Base-by-base conservation (phyloP, 257 asterid genomes). In the Ocimum tenuiflorum region DNA sequence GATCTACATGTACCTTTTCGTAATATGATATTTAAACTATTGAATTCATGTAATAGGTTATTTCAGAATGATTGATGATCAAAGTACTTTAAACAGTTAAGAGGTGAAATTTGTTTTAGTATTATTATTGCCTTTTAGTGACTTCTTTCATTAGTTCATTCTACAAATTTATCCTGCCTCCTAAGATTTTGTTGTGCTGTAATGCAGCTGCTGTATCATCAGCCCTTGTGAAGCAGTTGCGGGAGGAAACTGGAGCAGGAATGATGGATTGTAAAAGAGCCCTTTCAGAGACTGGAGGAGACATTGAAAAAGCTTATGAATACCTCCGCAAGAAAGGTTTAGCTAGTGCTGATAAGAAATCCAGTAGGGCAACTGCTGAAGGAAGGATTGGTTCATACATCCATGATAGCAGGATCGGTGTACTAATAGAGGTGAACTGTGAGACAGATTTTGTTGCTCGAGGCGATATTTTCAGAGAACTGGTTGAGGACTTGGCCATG, bases 191-290 rank as follows among this genome's bases (percentile, higher is more conserved):
- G 11, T 63, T 33, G 7, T 60, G 18, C 60, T 9, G 60, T 58
- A 56, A 60, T 76, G 72, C 85, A 81, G 94, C 91, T 76, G 56
- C 80, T 63, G 80, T 94, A 82, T 83, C 97, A 50, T 91, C 97
- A 41, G 91, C 84, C 50, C 91, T 88, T 36, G 99, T 94, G 79
- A 94, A 94, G 85, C 92, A 90, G 79, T 62, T 90, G 73, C 96
- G 96, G 19, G 95, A 88, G 62, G 97, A 94, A 79, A 86, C 96
- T 6, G 95, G 96, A 71, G 95, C 99, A 66, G 99, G 97, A 70
- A 88, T 94, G 97, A 94, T 94, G 99, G 97, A 94, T 49, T 94
- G 99, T 73, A 90, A 94, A 81, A 86, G 84, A 73, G 97, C 99
- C 38, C 83, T 90, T 19, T 73, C 88, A 22, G 96, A 90, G 82